Percentiles rank a stretch among this genome's conserved stretches.
Evolutionary conservation across 768 basidiomycete species (phyloP).

Genomic region (Russula foetens): DNA sequence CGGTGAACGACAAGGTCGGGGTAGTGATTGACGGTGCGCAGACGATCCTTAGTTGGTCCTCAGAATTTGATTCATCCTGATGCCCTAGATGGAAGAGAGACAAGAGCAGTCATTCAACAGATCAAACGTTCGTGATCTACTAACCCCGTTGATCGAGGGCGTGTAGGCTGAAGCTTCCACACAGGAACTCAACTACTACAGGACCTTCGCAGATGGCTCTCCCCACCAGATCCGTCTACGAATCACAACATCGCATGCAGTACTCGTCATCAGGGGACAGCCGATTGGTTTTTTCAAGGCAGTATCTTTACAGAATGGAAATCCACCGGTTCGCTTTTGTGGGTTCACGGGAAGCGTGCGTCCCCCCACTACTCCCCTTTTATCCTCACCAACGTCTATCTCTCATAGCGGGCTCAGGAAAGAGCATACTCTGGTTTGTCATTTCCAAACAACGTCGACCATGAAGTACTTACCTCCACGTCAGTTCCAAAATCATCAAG

Average conservation of each 20-base stretch:
- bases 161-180: not conserved
- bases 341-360: constrained; percentile 1
- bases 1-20: not conserved
- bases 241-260: not conserved
- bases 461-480: not conserved
- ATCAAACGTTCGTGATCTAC: not conserved
- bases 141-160: not conserved
- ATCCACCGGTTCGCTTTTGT: not conserved
- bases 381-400: not conserved
- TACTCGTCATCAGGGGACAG: not conserved
- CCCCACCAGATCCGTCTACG: not conserved
- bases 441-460: too few relatives aligned
- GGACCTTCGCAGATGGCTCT: not conserved
- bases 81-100: too few relatives aligned
- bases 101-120: too few relatives aligned
- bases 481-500: not conserved
- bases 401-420: not conserved
- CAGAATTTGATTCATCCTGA: too few relatives aligned
- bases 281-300: not conserved
- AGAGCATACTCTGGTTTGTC: constrained; percentile 2
- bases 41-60: too few relatives aligned
- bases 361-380: not conserved
- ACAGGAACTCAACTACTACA: not conserved
- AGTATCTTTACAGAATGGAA: not conserved
- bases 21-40: too few relatives aligned